These are phyloP conservation scores for Sporothrix sp. DNA, from an alignment of 2,329 filamentous ascomycete species.

Conservation along the genomic window DNA sequence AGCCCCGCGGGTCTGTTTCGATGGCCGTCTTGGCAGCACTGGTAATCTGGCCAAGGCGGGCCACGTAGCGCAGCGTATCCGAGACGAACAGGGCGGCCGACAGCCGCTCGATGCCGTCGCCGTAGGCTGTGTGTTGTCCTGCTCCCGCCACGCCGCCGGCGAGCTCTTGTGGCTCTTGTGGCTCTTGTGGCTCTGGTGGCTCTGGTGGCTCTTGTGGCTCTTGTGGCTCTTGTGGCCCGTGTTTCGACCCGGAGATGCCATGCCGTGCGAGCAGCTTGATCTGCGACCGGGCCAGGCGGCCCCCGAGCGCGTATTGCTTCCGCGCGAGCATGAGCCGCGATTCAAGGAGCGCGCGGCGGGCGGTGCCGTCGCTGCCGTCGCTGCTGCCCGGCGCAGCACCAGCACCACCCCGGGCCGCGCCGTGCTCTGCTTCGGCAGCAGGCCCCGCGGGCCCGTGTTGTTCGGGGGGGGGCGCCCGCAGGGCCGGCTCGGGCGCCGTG, in stretches of 20 bases:
- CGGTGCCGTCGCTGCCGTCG: too few relatives aligned
- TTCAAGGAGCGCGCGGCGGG: too few relatives aligned
- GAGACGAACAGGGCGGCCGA: conserved; percentile 9
- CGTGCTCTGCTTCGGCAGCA: too few relatives aligned
- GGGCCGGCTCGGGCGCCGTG: background rate
- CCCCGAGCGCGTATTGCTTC: background rate
- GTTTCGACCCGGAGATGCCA: background rate
- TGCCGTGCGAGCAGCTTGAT: background rate
- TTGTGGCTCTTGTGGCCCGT: too few relatives aligned
- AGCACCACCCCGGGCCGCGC: too few relatives aligned
- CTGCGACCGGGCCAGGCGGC: background rate
- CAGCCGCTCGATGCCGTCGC: background rate
- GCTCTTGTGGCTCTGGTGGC: too few relatives aligned
- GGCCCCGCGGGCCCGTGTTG: background rate
- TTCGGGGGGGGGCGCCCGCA: background rate
- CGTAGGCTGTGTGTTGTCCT: background rate
- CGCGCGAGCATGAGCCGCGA: background rate
- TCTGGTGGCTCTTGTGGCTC: too few relatives aligned
- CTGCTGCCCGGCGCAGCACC: too few relatives aligned
- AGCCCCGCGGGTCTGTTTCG: background rate
- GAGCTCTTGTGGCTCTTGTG: too few relatives aligned
- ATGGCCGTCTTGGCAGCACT: background rate
- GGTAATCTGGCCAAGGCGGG: conserved; percentile 7
- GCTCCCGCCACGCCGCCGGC: too few relatives aligned
- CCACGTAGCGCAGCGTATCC: conserved; percentile 12